phyloP scores from a whole-genome alignment of 441 rosid genomes.

The Populus hybrid region DNA sequence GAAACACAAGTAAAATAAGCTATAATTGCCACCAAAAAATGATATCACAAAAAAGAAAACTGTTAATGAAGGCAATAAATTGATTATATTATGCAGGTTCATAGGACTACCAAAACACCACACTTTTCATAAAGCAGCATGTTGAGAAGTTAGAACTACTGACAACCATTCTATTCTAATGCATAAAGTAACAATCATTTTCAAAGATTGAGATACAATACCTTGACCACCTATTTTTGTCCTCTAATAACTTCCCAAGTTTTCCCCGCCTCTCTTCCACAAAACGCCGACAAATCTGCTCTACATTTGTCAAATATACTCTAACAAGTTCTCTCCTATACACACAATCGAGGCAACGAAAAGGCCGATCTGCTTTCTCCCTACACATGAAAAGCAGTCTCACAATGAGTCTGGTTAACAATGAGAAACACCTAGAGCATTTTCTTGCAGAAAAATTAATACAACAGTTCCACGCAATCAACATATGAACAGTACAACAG shows the following conservation, averaged over 20 bases:
- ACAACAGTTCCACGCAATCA: not conserved
- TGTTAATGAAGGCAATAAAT: not conserved
- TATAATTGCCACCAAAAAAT: not conserved
- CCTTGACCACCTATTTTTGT: conserved; percentile 96
- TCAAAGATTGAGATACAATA: conserved; percentile 25
- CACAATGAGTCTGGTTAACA: not conserved
- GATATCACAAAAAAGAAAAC: not conserved
- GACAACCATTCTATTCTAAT: not conserved
- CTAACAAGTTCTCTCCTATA: conserved; percentile 98
- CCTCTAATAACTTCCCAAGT: conserved; percentile 72
- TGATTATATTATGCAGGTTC: not conserved
- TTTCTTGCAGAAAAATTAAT: not conserved
- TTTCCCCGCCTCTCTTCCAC: conserved; percentile 87
- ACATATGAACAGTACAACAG: not conserved
- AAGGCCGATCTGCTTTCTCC: conserved; percentile 90
- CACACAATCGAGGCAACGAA: conserved; percentile 89
- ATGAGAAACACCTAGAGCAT: not conserved
- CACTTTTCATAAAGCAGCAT: not conserved
- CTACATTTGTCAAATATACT: conserved; percentile 87
- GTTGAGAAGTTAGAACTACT: not conserved
- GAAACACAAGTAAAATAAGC: not conserved
- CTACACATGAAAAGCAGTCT: conserved; percentile 38
- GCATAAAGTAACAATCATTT: not conserved
- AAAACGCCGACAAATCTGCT: conserved; percentile 80
- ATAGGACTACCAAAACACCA: not conserved